Base-by-base conservation (phyloP, 176 grass and related monocot species). In the Rhynchospora tenuis region DNA sequence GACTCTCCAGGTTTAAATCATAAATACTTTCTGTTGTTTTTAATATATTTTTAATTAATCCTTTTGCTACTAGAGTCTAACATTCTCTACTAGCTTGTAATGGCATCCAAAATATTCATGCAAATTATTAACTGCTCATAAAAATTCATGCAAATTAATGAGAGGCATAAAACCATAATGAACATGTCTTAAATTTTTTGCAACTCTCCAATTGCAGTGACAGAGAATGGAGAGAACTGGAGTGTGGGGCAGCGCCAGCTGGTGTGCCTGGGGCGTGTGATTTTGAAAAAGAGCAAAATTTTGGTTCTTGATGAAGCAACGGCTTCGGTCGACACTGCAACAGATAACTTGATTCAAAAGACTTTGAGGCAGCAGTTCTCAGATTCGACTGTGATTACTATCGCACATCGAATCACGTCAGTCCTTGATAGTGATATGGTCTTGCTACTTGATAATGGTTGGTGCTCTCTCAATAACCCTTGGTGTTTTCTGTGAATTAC, bases 151-250 rank as follows among this genome's bases (percentile, higher is more conserved):
- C 10, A 73, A 50, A 52, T 68, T 52, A 75, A 28, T 54, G 45
- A 27, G 20, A 27, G 73, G 48, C 12, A 23, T 55, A 55, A 55
- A 76, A 76, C 14, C 13, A 7, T 29, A 55, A 6, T 52, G 23
- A 54, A 22, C 46, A 75, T 54, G 47, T 55, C 6, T 55, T 76
- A 31, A 29, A 76, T 55, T 46, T 46, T 74, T 26, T 48, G 46
- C 73, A 76, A 55, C 24, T 23, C 24, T 76, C 73, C 28, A 16
- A 9, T 85, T 84, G 83, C 89, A 98, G 95, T 95, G 56, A 89
- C 78, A 15, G 90, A 98, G 87, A 98, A 93, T 67, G 95, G 95
- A n/a, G 92, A 98, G 70, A 98, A 98, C 70, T 95, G 94, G 94
- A 97, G 91, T 16, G 91, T 97, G n/a, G 94, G 90, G 15, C 88